phyloP scores from a whole-genome alignment of 192 early-diverging fungal species.

The Rhizophagus clarus region DNA sequence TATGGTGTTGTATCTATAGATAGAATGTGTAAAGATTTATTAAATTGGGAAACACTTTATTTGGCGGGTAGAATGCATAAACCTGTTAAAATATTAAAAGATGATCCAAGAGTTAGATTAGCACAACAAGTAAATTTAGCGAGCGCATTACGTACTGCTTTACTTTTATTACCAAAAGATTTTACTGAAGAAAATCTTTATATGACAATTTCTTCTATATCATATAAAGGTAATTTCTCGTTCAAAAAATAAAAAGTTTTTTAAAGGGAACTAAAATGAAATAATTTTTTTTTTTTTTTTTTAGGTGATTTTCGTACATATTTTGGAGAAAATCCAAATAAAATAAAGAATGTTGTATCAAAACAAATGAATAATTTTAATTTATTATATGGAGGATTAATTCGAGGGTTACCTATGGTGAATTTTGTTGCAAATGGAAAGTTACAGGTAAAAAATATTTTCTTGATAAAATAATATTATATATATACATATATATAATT shows the following conservation, averaged over 20 bases:
- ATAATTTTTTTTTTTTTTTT: no score
- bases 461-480: neutral
- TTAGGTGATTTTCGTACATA: conserved; percentile 91
- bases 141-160: conserved; percentile 79
- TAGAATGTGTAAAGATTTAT: conserved; percentile 79
- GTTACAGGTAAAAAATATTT: conserved; percentile 7
- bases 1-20: conserved; percentile 97
- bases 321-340: conserved; percentile 93
- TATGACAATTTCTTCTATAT: conserved; percentile 78
- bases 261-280: neutral
- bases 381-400: conserved; percentile 53
- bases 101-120: conserved; percentile 72
- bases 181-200: conserved; percentile 87
- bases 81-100: conserved; percentile 81
- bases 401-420: conserved; percentile 58
- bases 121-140: conserved; percentile 86
- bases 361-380: conserved; percentile 67
- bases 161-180: conserved; percentile 79
- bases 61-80: conserved; percentile 97
- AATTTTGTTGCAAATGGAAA: conserved; percentile 13
- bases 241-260: neutral
- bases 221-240: conserved; percentile 58
- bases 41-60: conserved; percentile 96
- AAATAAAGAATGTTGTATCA: conserved; percentile 92
- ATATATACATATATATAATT: no score